Conservation (phyloP, 2,329 filamentous ascomycete genomes). For the Fonsecaea pugnacius region DNA sequence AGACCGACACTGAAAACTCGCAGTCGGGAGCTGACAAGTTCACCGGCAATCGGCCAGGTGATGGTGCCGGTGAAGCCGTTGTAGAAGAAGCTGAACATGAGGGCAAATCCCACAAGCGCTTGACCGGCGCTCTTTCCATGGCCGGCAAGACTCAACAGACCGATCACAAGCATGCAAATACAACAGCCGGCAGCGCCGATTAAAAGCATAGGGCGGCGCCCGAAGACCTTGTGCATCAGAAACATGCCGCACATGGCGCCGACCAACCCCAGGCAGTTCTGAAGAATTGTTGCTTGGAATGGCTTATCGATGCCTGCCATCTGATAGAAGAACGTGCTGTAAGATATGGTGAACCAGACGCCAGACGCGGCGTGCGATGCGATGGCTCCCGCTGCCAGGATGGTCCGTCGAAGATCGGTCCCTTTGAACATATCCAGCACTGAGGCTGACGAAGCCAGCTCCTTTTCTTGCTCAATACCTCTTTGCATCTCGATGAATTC, state of each 20-base stretch:
- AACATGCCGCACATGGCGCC: slow-evolving; percentile 45
- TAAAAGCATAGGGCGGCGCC: slow-evolving; percentile 36
- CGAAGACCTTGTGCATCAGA: slow-evolving; percentile 45
- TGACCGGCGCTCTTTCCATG: slow-evolving; percentile 44
- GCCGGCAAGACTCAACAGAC: slow-evolving; percentile 46
- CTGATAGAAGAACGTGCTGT: slow-evolving; percentile 60
- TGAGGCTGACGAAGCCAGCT: slow-evolving; percentile 24
- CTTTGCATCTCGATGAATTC: slow-evolving; percentile 36
- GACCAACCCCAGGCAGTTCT: slow-evolving; percentile 43
- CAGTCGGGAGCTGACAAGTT: slow-evolving; percentile 47
- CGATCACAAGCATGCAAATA: slow-evolving; percentile 45
- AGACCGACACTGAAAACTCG: slow-evolving; percentile 47
- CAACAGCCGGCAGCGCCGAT: slow-evolving; percentile 43
- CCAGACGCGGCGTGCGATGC: slow-evolving; percentile 37
- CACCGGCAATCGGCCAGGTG: slow-evolving; percentile 47
- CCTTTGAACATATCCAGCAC: slow-evolving; percentile 42
- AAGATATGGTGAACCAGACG: slow-evolving; percentile 27
- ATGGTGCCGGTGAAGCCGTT: slow-evolving; percentile 46
- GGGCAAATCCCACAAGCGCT: slow-evolving; percentile 46
- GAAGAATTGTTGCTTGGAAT: slow-evolving; percentile 42
- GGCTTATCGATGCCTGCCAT: slow-evolving; percentile 37
- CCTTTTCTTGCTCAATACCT: slow-evolving; percentile 28
- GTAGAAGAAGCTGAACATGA: slow-evolving; percentile 45
- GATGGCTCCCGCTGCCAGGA: slow-evolving; percentile 63
- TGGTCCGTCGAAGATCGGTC: slow-evolving; percentile 40